These are phyloP conservation scores for Plasmodium fragile DNA, from an alignment of 169 alveolate species.

Conservation along the genomic window DNA sequence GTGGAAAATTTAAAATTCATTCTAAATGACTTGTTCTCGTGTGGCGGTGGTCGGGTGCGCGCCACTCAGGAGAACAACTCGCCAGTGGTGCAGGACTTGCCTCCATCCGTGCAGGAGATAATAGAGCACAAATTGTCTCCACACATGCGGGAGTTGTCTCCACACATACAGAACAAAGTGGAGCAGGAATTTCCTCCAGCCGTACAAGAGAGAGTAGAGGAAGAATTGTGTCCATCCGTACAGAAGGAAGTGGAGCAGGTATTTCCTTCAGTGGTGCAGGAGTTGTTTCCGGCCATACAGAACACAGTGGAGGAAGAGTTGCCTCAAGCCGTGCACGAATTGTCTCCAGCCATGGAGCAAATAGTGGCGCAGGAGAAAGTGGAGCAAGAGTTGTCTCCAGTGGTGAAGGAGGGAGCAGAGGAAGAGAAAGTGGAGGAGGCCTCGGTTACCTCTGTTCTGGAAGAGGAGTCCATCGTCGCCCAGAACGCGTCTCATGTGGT, in stretches of 20 bases:
- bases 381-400: not conserved
- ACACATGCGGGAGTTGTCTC: not conserved
- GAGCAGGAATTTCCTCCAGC: no score
- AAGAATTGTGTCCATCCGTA: no score
- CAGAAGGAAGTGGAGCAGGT: no score
- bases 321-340: no score
- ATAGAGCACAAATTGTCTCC: not conserved
- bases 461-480: not conserved
- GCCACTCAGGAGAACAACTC: not conserved
- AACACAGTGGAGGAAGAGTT: not conserved
- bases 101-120: not conserved
- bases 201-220: no score
- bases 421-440: not conserved
- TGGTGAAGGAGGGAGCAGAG: not conserved
- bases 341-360: no score
- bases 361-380: no score
- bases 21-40: slow-evolving; percentile 41
- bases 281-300: no score
- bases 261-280: not conserved
- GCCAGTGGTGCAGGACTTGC: not conserved
- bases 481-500: not conserved
- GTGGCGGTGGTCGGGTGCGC: not conserved
- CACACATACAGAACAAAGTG: no score
- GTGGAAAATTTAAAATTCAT: slow-evolving; percentile 48
- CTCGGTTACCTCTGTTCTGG: not conserved